Percentiles rank a stretch among this genome's conserved stretches.
Evolutionary conservation across 805 yeast species (phyloP).

Genomic region (Candida sakaeoensis): DNA sequence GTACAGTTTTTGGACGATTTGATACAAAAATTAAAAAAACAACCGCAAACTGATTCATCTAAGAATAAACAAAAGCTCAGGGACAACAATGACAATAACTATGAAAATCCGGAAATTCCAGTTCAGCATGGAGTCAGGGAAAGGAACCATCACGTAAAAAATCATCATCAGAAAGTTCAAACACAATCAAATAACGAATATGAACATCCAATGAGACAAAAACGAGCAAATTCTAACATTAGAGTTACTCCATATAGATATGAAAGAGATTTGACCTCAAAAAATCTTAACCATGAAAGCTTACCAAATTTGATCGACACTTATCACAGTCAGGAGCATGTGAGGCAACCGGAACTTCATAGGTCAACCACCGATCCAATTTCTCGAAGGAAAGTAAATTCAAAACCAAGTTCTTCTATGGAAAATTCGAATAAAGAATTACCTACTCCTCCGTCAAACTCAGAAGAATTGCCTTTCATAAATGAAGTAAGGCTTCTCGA

Average conservation of each 20-base stretch:
- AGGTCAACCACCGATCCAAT: conserved; percentile 2
- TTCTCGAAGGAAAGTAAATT: not conserved
- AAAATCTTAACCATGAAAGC: not conserved
- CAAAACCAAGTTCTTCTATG: not conserved
- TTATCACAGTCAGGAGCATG: not conserved
- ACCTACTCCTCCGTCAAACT: conserved; percentile 17
- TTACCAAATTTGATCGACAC: not conserved
- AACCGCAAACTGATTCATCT: not conserved
- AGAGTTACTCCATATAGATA: conserved; percentile 10
- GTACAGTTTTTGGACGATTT: not conserved
- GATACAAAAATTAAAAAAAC: not conserved
- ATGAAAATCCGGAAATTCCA: not conserved
- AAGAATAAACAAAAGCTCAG: too few relatives aligned
- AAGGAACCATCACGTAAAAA: not conserved
- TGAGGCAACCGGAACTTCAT: not conserved
- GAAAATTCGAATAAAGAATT: conserved; percentile 11
- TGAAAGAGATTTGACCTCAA: conserved; percentile 3
- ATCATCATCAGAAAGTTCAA: conserved; percentile 1
- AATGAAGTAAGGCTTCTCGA: conserved; percentile 29
- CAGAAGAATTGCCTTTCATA: conserved; percentile 34
- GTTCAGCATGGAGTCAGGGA: conserved; percentile 3
- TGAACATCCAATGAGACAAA: conserved; percentile 4
- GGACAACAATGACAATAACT: too few relatives aligned
- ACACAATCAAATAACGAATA: too few relatives aligned
- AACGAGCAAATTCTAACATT: conserved; percentile 7